Evolutionary conservation across 2,329 filamentous ascomycete species (phyloP).

Genomic region (Cercospora sojina): DNA sequence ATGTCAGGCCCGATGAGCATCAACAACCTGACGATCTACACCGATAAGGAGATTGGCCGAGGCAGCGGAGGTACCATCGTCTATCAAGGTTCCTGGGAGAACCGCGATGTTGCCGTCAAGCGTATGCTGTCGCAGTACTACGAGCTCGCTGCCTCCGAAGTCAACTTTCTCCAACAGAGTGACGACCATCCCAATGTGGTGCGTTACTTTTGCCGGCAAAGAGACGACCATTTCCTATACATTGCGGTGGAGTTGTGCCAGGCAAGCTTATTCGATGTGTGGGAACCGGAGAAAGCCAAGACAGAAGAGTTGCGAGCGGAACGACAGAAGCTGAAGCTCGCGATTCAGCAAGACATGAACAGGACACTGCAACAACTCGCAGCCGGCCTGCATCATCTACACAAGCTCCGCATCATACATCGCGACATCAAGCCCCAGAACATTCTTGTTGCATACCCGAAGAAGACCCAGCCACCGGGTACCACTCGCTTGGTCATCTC

Average conservation of each 20-base stretch:
- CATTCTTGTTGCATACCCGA: constrained; percentile 74
- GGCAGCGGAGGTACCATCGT: constrained; percentile 98
- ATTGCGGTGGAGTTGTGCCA: constrained; percentile 94
- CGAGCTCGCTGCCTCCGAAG: constrained; percentile 92
- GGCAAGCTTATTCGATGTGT: constrained; percentile 88
- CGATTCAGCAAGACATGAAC: constrained; percentile 73
- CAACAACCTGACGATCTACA: constrained; percentile 60
- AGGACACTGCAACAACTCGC: constrained; percentile 85
- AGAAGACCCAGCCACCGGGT: constrained; percentile 63
- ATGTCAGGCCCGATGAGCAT: constrained; percentile 55
- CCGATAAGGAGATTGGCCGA: constrained; percentile 62
- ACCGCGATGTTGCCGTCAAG: constrained; percentile 90
- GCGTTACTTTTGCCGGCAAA: constrained; percentile 90
- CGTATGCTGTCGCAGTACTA: constrained; percentile 95
- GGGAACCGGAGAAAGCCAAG: constrained; percentile 77
- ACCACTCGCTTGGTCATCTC: constrained; percentile 87
- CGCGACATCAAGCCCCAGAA: constrained; percentile 97
- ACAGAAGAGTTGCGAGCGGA: constrained; percentile 41
- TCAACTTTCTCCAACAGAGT: constrained; percentile 83
- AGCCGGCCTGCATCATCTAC: constrained; percentile 82
- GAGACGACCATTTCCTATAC: constrained; percentile 86
- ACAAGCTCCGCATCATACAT: constrained; percentile 91
- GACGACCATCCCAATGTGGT: constrained; percentile 97
- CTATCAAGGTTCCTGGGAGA: constrained; percentile 87
- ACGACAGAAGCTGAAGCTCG: constrained; percentile 61